Evolutionary conservation across 1,284 basidiomycete species (phyloP), one percentile per base, ranked within the genome.

Genomic region (Cryptococcus deneoformans): DNA sequence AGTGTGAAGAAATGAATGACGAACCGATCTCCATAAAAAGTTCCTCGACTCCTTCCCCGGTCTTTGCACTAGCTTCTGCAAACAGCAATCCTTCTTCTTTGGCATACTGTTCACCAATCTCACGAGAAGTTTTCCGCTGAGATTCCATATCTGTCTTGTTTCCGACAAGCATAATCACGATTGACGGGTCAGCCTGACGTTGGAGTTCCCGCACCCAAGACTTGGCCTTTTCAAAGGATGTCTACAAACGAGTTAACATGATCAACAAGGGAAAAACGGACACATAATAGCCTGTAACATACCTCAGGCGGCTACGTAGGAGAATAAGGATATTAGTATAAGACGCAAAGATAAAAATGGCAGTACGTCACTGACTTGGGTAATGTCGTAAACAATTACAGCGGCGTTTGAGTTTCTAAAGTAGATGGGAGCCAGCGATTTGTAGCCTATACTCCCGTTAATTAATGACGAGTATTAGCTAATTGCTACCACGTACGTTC

Each of bases 401-500:
- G 94, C 95, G 6, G 95, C 95, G 77, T 98, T 94, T 9, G 95
- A 94, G 70, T 99, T 97, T 72, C 95, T 89, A 78, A 98, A 99
- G 80, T 99, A 99, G 87, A 94, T 95, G 50, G 92, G 92, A 46
- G 92, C 91, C 20, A 79, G 71, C 16, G 73, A 75, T 60, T 76
- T 76, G 65, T 78, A 78, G 6, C 76, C 73, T 75, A 53, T 6
- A 14, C 24, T 7, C 5, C 36, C 29, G 29, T 29, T 29, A 29
- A 29, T 5, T 5, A 29, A 5, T 5, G 29, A 29, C 29, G 29
- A 29, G 5, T 29, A 29, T 29, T 29, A 29, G 29, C 29, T 29
- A 5, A 29, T 29, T 29, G 29, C 29, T 29, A 40, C 29, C 29
- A 29, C 29, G 29, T 54, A 74, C 75, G 74, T 67, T 79, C 77